phyloP scores from a whole-genome alignment of 1,284 basidiomycete species.

The Singerocomus inundabilis region DNA sequence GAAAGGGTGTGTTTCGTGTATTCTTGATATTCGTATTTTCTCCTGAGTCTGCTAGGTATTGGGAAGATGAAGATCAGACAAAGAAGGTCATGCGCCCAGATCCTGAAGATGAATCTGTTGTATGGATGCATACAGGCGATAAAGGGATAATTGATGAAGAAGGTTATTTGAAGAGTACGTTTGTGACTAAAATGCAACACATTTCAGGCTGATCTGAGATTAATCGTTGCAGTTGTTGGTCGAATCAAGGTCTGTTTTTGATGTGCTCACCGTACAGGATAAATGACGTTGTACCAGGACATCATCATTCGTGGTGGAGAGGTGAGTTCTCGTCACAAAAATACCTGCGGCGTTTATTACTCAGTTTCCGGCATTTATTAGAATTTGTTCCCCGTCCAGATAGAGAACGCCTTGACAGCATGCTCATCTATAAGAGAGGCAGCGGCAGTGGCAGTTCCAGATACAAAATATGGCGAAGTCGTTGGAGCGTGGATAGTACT shows the following conservation, averaged over 20 bases:
- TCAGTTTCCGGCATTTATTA: constrained; percentile 24
- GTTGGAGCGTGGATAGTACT: constrained; percentile 76
- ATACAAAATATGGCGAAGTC: constrained; percentile 69
- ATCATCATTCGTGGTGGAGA: constrained; percentile 88
- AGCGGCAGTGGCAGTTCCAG: constrained; percentile 73
- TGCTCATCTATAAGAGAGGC: constrained; percentile 68
- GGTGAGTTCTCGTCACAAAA: constrained; percentile 35
- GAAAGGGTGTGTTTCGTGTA: constrained; percentile 54
- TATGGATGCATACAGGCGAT: constrained; percentile 88
- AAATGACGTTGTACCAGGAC: constrained; percentile 46
- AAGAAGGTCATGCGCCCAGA: constrained; percentile 57
- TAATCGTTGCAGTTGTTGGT: constrained; percentile 66
- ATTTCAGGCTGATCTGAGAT: constrained; percentile 8
- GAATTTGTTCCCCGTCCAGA: constrained; percentile 84
- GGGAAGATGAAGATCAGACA: constrained; percentile 73
- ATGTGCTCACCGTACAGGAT: neutral
- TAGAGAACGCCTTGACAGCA: constrained; percentile 73
- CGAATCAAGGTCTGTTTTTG: constrained; percentile 57
- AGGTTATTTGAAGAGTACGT: constrained; percentile 71
- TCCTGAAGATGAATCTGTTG: constrained; percentile 47
- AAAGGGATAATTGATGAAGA: constrained; percentile 81
- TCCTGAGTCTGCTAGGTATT: constrained; percentile 53
- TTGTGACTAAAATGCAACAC: neutral
- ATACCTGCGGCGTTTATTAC: neutral
- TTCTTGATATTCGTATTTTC: neutral